Evolutionary conservation across 176 grass and related monocot species (phyloP).

Genomic region (Calamus simplicifolius): DNA sequence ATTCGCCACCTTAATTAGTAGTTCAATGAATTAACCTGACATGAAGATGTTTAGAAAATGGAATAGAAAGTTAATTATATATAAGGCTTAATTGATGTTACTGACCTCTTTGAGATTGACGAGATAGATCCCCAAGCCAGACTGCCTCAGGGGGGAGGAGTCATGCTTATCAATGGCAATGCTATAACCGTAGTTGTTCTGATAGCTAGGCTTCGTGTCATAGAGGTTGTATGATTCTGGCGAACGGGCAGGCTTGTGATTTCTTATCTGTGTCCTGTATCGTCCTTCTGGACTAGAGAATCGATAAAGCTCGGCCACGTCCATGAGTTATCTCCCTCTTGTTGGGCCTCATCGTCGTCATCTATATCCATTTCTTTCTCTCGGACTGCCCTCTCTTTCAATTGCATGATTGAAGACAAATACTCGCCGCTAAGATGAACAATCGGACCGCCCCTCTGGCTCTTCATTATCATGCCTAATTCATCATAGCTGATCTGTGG

Average conservation of each 20-base stretch:
- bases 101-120: constrained; percentile 1
- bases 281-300: background rate
- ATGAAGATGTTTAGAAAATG: too few relatives aligned
- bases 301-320: background rate
- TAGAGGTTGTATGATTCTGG: background rate
- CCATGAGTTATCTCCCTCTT: too few relatives aligned
- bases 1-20: too few relatives aligned
- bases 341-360: background rate
- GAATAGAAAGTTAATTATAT: too few relatives aligned
- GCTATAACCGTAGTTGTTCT: constrained; percentile 7
- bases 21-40: too few relatives aligned
- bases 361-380: background rate
- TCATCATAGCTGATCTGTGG: constrained; percentile 3
- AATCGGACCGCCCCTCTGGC: background rate
- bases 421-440: background rate
- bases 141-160: background rate
- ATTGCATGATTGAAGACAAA: too few relatives aligned
- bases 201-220: background rate
- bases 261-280: too few relatives aligned
- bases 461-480: background rate
- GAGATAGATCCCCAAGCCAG: background rate
- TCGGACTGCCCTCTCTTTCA: background rate
- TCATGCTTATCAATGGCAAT: constrained; percentile 2
- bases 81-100: too few relatives aligned
- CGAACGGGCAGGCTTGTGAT: background rate